Conservation (phyloP, 1,139 yeast species). For the Zygosaccharomyces sapae region DNA sequence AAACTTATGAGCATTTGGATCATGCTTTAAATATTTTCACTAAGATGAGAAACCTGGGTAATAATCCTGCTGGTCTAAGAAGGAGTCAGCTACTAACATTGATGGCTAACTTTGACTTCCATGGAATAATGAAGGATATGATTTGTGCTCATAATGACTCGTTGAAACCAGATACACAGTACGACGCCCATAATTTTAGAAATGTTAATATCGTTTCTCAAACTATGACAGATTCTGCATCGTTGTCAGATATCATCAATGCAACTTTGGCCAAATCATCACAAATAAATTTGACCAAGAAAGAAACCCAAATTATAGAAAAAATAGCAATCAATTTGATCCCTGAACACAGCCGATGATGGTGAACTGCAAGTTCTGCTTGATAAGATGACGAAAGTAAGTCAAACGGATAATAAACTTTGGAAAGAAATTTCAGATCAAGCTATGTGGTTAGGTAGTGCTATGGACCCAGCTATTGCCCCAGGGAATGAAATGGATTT, state of each 20-base stretch:
- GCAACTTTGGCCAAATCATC: constrained; percentile 20
- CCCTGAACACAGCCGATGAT: constrained; percentile 23
- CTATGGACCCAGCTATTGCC: constrained; percentile 32
- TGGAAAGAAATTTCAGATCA: constrained; percentile 74
- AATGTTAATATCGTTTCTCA: constrained; percentile 18
- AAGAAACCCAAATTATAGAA: constrained; percentile 28
- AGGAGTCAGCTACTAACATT: constrained; percentile 67
- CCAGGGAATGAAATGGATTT: constrained; percentile 26
- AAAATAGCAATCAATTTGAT: constrained; percentile 31
- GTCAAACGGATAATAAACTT: constrained; percentile 53
- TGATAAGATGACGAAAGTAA: constrained; percentile 28
- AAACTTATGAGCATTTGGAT: constrained; percentile 66
- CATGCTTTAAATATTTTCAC: constrained; percentile 69
- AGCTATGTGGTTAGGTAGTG: constrained; percentile 62
- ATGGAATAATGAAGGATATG: constrained; percentile 57
- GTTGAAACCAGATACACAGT: constrained; percentile 25
- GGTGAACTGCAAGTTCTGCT: constrained; percentile 31
- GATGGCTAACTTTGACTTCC: constrained; percentile 62
- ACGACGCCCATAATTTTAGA: constrained; percentile 18
- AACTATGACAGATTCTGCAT: constrained; percentile 14
- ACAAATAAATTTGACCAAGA: constrained; percentile 16
- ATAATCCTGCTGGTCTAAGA: constrained; percentile 72
- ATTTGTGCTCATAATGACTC: constrained; percentile 57
- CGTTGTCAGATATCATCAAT: constrained; percentile 14
- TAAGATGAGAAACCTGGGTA: constrained; percentile 70